Conservation (phyloP, 495 filamentous ascomycete genomes). For the Hypoxylon intermedium region DNA sequence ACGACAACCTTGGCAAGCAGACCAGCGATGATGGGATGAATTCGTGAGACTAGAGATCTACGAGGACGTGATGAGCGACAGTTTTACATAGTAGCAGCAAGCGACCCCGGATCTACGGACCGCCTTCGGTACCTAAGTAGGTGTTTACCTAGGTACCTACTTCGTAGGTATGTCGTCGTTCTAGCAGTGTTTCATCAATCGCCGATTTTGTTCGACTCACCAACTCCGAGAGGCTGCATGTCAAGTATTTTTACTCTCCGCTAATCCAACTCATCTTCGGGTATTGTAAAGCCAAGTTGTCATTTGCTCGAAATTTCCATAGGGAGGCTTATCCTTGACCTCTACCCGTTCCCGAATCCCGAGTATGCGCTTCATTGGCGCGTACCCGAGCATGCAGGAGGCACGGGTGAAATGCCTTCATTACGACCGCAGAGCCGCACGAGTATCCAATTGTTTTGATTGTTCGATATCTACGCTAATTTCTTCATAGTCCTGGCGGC, state of each 20-base stretch:
- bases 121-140: conserved; percentile 12
- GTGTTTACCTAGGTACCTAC: too few relatives aligned
- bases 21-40: conserved; percentile 23
- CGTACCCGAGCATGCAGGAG: conserved; percentile 9
- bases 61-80: neutral
- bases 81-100: neutral
- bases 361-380: neutral
- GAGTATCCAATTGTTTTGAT: neutral
- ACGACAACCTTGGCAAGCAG: conserved; percentile 1
- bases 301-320: neutral
- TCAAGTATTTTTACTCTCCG: neutral
- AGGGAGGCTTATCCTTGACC: neutral
- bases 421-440: conserved; percentile 20
- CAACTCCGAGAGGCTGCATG: neutral
- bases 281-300: neutral
- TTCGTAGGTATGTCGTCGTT: too few relatives aligned
- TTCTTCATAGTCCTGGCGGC: too few relatives aligned
- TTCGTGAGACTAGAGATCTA: conserved; percentile 5
- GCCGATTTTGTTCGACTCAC: neutral
- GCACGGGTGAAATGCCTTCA: neutral
- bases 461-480: too few relatives aligned
- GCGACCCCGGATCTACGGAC: conserved; percentile 23
- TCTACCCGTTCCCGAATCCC: neutral
- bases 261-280: neutral
- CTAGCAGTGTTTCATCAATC: neutral